phyloP scores from a whole-genome alignment of 1,284 basidiomycete genomes.

The Trametes pubescens region DNA sequence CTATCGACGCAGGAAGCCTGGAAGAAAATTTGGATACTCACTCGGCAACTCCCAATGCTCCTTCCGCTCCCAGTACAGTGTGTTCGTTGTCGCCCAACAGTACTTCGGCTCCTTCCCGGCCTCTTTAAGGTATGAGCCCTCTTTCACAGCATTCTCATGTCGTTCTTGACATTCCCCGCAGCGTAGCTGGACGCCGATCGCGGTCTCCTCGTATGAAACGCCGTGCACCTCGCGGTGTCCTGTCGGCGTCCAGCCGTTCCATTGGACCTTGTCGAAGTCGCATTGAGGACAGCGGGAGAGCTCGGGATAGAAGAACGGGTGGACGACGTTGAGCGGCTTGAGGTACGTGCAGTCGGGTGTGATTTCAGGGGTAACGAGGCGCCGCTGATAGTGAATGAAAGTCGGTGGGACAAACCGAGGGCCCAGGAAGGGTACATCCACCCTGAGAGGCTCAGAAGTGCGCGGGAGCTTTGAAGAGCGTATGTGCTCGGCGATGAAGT shows the following conservation, averaged over 20 bases:
- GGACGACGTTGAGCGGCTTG: constrained; percentile 28
- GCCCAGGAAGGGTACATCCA: neutral
- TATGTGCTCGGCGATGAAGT: neutral
- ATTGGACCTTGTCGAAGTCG: constrained; percentile 6
- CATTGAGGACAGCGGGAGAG: constrained; percentile 27
- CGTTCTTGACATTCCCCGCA: constrained; percentile 11
- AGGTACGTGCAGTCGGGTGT: constrained; percentile 25
- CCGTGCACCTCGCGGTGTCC: constrained; percentile 32
- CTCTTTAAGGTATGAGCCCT: too few relatives aligned
- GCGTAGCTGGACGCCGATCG: constrained; percentile 29
- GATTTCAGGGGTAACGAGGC: constrained; percentile 1
- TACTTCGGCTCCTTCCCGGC: too few relatives aligned
- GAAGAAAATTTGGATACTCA: too few relatives aligned
- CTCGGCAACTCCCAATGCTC: constrained; percentile 21
- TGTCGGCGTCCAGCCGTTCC: constrained; percentile 25
- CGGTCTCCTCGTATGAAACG: constrained; percentile 24
- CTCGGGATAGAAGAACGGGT: constrained; percentile 32
- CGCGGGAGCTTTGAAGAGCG: neutral
- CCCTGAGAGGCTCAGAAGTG: neutral
- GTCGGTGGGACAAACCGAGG: neutral
- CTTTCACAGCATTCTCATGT: constrained; percentile 13
- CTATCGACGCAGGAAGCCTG: too few relatives aligned
- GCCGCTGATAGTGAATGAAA: neutral
- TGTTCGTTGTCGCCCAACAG: constrained; percentile 26
- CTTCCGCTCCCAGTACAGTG: constrained; percentile 23